phyloP scores from a whole-genome alignment of 2,329 filamentous ascomycete species.

The Cytospora piceae region DNA sequence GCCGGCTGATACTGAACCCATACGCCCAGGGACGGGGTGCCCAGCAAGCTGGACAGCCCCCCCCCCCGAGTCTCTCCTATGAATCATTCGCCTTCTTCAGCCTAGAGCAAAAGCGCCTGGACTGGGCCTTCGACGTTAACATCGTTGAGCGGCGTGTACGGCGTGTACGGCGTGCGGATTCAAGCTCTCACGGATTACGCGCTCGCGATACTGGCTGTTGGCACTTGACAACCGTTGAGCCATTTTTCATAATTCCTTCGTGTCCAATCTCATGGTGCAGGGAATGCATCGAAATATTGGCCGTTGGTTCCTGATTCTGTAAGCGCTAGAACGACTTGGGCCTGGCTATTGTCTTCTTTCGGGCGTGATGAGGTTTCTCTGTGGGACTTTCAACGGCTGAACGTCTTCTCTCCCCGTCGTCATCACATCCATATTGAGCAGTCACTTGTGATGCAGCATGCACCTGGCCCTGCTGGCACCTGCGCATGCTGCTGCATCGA shows the following conservation, averaged over 20 bases:
- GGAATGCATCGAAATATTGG: conserved; percentile 24
- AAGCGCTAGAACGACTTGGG: conserved; percentile 26
- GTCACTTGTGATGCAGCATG: not conserved
- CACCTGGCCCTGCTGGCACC: not conserved
- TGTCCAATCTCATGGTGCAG: conserved; percentile 22
- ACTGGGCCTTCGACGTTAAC: not conserved
- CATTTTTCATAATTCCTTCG: conserved; percentile 5
- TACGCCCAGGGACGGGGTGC: no score
- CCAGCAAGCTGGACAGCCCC: no score
- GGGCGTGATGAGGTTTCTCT: not conserved
- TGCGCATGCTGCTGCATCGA: not conserved
- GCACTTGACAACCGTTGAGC: not conserved
- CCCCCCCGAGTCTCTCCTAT: no score
- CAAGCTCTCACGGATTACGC: no score
- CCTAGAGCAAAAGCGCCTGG: not conserved
- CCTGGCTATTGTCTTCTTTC: conserved; percentile 3
- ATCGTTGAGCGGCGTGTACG: not conserved
- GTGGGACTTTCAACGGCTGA: conserved; percentile 8
- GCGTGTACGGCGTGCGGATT: not conserved
- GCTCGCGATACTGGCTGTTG: not conserved
- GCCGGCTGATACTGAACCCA: not conserved
- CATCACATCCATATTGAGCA: conserved; percentile 3
- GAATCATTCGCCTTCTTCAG: not conserved
- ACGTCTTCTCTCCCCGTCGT: not conserved
- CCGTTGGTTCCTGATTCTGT: conserved; percentile 21